phyloP scores from a whole-genome alignment of 179 eudicot species.

The Nepenthes alata region DNA sequence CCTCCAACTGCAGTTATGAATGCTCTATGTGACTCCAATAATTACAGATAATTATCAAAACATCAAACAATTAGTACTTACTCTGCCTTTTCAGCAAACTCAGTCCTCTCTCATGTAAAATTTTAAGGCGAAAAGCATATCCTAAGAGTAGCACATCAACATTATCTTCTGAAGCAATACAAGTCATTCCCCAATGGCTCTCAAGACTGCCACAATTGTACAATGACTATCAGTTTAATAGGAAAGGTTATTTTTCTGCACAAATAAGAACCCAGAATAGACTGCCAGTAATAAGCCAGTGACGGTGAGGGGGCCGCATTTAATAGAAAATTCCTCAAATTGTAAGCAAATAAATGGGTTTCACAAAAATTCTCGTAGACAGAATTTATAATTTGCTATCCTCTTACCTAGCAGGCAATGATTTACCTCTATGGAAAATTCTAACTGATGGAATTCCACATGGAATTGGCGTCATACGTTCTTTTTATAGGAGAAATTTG shows the following conservation, averaged over 20 bases:
- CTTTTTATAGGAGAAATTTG: too few relatives aligned
- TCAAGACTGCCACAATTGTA: conserved; percentile 47
- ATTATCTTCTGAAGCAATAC: conserved; percentile 67
- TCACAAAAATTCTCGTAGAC: too few relatives aligned
- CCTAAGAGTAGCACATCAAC: conserved; percentile 76
- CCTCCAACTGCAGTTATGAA: conserved; percentile 26
- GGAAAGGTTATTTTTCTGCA: neutral
- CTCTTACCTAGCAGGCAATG: too few relatives aligned
- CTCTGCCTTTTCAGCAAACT: conserved; percentile 46
- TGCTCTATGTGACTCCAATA: neutral
- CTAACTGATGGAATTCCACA: too few relatives aligned
- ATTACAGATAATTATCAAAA: conserved; percentile 2
- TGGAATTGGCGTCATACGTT: too few relatives aligned
- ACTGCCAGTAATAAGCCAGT: neutral
- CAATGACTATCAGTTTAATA: neutral
- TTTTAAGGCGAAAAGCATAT: conserved; percentile 82
- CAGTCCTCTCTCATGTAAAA: conserved; percentile 84
- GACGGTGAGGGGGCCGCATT: too few relatives aligned
- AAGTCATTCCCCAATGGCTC: conserved; percentile 37
- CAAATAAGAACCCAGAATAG: neutral
- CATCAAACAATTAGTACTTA: conserved; percentile 16
- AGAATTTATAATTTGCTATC: too few relatives aligned
- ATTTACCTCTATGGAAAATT: too few relatives aligned
- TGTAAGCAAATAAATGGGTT: too few relatives aligned
- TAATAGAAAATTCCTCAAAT: too few relatives aligned